Evolutionary conservation across 257 asterid genomes (phyloP), one percentile per base, ranked within the genome.

Genomic region (Handroanthus guayacan): DNA sequence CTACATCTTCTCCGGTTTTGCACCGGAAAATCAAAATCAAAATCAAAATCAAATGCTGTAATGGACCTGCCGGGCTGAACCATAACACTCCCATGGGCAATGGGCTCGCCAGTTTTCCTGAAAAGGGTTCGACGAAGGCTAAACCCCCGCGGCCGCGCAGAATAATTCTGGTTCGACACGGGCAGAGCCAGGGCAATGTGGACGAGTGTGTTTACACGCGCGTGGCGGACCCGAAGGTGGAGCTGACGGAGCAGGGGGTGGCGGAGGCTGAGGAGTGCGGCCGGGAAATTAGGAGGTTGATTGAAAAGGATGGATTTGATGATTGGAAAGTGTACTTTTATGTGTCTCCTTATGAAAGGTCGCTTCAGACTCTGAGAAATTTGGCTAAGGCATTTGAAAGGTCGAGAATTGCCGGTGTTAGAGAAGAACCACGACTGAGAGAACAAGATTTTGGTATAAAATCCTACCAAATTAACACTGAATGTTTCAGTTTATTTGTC

Each of bases 281-380:
- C 4, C 56, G 70, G 16, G 71, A 69, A 58, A 87, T 91, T 0
- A 76, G 86, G 79, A 78, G 57, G 18, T 50, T 89, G 82, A 82
- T 91, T 20, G 92, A 87, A 83, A 77, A 74, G 78, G 92, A 85
- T 52, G 87, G 77, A 3, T 84, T 48, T 38, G 85, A 85, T 76
- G 91, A 89, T 60, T 89, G 95, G 97, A 91, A 86, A 55, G 91
- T 84, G 4, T 91, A 89, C 79, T 91, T 91, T 38, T 91, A 91
- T 65, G 92, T 89, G 16, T 91, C 96, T 6, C 96, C 96, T 14
- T 91, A 91, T 38, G 64, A 44, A 4, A 85, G 96, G 58, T 83
- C 91, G 0, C 75, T 88, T 3, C 88, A 89, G 75, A 89, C 94
- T n/a, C 62, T 87, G 70, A 64, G 94, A 0, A 87, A 85, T 88